Evolutionary conservation across 1,139 yeast species (phyloP).

Genomic region (Trichomonascaceae sp.): DNA sequence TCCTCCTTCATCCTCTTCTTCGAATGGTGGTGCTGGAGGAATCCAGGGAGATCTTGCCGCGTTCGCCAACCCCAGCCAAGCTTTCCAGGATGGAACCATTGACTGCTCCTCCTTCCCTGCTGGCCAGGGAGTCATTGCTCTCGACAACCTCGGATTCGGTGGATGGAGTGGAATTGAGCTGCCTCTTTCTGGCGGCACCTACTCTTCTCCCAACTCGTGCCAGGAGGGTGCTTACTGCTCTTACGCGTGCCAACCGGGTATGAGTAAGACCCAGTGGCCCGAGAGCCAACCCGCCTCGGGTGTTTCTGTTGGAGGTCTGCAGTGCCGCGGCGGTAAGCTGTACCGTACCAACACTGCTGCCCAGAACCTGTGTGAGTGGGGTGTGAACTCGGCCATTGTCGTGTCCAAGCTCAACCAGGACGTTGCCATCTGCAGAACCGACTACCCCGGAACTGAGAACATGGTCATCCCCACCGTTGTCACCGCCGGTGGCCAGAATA

Average conservation of each 20-base stretch:
- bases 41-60: constrained; percentile 43
- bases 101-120: constrained; percentile 72
- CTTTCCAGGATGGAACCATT: constrained; percentile 70
- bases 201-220: constrained; percentile 37
- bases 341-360: constrained; percentile 58
- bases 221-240: constrained; percentile 88
- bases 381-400: constrained; percentile 54
- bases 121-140: constrained; percentile 79
- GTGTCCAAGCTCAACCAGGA: constrained; percentile 47
- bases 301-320: constrained; percentile 81
- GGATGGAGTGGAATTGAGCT: constrained; percentile 82
- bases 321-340: constrained; percentile 64
- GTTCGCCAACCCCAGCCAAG: constrained; percentile 39
- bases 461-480: constrained; percentile 90
- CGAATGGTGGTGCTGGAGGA: constrained; percentile 26
- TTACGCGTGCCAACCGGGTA: constrained; percentile 91
- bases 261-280: constrained; percentile 98
- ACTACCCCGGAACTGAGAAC: constrained; percentile 98
- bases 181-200: constrained; percentile 36
- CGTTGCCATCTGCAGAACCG: constrained; percentile 92
- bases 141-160: constrained; percentile 70
- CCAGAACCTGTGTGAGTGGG: constrained; percentile 75
- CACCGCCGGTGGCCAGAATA: constrained; percentile 48
- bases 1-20: constrained; percentile 23
- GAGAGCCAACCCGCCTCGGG: constrained; percentile 70